A percentile compares a stretch with the other conserved stretches of the same genome.
Conservation (phyloP, 2,329 filamentous ascomycete genomes). For the Conoideocrella luteorostrata region DNA sequence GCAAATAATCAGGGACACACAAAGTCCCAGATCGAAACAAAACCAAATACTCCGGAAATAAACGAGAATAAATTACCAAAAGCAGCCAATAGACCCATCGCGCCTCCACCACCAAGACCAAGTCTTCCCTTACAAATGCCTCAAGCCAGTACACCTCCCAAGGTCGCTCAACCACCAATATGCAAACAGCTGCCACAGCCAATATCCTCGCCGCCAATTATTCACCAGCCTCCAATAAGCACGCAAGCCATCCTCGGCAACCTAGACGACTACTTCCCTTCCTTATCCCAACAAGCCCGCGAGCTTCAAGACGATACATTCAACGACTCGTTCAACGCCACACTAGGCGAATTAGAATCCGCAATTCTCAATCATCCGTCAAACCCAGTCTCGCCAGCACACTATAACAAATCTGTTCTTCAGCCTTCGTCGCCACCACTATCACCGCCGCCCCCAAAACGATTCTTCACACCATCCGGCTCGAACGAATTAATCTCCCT, state of each 20-base stretch:
- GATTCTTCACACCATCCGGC: slow-evolving; percentile 33
- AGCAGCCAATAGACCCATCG: neutral
- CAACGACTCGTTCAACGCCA: neutral
- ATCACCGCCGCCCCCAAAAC: slow-evolving; percentile 14
- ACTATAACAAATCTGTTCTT: too few species aligned
- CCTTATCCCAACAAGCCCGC: slow-evolving; percentile 47
- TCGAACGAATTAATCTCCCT: slow-evolving; percentile 27
- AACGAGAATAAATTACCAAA: neutral
- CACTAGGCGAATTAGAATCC: neutral
- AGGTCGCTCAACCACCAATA: neutral
- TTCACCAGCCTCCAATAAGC: slow-evolving; percentile 29
- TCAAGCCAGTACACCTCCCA: slow-evolving; percentile 1
- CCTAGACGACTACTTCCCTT: slow-evolving; percentile 49
- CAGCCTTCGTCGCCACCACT: slow-evolving; percentile 1
- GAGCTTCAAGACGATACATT: slow-evolving; percentile 40
- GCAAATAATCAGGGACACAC: slow-evolving; percentile 11
- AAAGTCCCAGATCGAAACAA: slow-evolving; percentile 1
- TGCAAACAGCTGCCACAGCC: slow-evolving; percentile 1
- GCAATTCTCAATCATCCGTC: slow-evolving; percentile 3
- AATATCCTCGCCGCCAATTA: slow-evolving; percentile 8
- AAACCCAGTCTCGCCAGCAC: slow-evolving; percentile 14
- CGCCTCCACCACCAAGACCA: slow-evolving; percentile 4
- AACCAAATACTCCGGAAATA: neutral
- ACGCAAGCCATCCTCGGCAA: slow-evolving; percentile 49
- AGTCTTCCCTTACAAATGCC: neutral